Evolutionary conservation across 257 asterid genomes (phyloP).

Genomic region (Solanum arcanum): DNA sequence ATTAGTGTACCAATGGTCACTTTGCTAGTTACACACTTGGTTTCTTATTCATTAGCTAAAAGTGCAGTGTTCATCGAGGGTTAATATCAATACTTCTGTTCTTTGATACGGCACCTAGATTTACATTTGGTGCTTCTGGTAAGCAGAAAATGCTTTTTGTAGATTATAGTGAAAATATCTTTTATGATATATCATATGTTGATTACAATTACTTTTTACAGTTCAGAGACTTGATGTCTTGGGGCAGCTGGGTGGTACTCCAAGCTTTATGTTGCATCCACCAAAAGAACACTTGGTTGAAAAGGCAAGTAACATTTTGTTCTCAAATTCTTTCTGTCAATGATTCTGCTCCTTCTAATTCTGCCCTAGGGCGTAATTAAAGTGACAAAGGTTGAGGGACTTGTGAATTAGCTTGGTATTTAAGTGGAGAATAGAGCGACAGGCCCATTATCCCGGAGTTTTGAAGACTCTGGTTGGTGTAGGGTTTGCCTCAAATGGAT

Average conservation of each 20-base stretch:
- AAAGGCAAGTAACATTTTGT: slow-evolving; percentile 38
- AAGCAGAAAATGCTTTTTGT: background rate
- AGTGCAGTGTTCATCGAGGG: background rate
- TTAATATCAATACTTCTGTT: background rate
- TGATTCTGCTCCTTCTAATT: background rate
- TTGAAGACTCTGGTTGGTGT: background rate
- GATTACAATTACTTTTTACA: slow-evolving; percentile 10
- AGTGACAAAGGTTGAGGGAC: background rate
- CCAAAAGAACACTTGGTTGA: slow-evolving; percentile 61
- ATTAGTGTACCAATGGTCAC: background rate
- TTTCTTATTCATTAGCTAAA: background rate
- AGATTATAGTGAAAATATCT: background rate
- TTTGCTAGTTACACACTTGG: background rate
- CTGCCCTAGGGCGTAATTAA: background rate
- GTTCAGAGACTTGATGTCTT: slow-evolving; percentile 21
- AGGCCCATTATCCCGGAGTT: background rate
- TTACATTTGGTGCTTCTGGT: background rate
- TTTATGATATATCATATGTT: background rate
- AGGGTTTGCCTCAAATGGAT: background rate
- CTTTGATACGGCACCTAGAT: background rate
- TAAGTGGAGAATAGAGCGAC: background rate
- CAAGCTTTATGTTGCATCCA: slow-evolving; percentile 29
- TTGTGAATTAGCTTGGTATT: background rate
- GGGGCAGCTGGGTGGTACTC: slow-evolving; percentile 31
- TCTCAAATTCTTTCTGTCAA: background rate